Evolutionary conservation across 164 flowering plant genomes (phyloP).

Genomic region (Annona squamosa): DNA sequence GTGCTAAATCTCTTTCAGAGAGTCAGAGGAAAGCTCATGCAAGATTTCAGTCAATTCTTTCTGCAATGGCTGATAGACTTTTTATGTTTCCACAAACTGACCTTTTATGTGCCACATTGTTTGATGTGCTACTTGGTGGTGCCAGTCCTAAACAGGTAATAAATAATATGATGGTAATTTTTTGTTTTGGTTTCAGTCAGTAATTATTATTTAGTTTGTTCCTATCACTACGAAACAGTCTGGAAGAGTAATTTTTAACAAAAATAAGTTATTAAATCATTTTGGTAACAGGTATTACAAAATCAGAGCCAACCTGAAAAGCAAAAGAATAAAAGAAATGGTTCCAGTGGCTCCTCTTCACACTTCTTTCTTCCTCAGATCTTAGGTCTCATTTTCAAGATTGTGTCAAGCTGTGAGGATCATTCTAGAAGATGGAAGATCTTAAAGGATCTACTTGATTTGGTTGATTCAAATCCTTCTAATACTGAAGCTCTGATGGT

Average conservation of each 20-base stretch:
- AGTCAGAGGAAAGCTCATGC: slow-evolving; percentile 39
- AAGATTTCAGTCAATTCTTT: slow-evolving; percentile 58
- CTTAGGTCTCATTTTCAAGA: slow-evolving; percentile 70
- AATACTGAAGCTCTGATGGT: slow-evolving; percentile 95
- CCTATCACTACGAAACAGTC: background rate
- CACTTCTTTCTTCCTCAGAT: slow-evolving; percentile 91
- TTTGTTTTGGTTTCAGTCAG: background rate
- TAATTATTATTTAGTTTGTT: background rate
- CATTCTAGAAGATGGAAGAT: slow-evolving; percentile 53
- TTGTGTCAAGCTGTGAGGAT: slow-evolving; percentile 60
- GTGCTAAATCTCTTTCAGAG: slow-evolving; percentile 61
- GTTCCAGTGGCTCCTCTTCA: slow-evolving; percentile 17
- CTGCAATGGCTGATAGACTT: slow-evolving; percentile 74
- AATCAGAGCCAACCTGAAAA: slow-evolving; percentile 60
- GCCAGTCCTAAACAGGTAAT: slow-evolving; percentile 98
- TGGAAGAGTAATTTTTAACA: background rate
- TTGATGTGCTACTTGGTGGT: slow-evolving; percentile 99
- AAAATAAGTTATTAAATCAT: background rate
- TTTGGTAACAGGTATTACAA: slow-evolving; percentile 63
- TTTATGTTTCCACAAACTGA: slow-evolving; percentile 83
- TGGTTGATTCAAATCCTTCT: slow-evolving; percentile 85
- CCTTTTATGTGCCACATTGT: slow-evolving; percentile 72
- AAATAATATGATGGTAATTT: background rate
- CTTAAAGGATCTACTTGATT: slow-evolving; percentile 71
- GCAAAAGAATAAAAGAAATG: slow-evolving; percentile 47